Evolutionary conservation across 306 rosid species (phyloP).

Genomic region (Medicago lupulina): DNA sequence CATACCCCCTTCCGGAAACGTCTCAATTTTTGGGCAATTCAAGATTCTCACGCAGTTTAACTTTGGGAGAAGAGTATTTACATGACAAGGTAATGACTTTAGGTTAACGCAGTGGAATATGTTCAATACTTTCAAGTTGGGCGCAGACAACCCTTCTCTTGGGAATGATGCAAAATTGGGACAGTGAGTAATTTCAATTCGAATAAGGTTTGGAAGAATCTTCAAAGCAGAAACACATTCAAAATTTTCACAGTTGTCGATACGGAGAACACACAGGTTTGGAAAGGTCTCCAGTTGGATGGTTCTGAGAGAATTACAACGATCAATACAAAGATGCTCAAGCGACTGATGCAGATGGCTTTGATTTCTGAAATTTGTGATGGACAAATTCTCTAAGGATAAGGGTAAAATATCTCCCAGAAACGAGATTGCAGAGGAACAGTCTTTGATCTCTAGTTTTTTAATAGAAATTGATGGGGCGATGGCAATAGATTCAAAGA

Average conservation of each 20-base stretch:
- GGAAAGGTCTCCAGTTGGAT: neutral
- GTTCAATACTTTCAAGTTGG: rapidly evolving
- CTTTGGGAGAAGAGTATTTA: conserved; percentile 12
- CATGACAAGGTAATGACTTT: conserved; percentile 13
- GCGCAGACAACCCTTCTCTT: neutral
- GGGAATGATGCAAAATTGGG: neutral
- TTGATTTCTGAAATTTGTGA: too few relatives aligned
- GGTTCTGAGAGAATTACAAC: conserved; percentile 10
- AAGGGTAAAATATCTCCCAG: too few relatives aligned
- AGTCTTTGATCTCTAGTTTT: neutral
- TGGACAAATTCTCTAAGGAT: too few relatives aligned
- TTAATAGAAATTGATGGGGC: neutral
- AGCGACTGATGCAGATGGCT: neutral
- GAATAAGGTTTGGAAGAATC: neutral
- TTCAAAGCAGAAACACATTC: neutral
- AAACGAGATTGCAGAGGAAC: neutral
- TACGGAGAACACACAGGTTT: rapidly evolving
- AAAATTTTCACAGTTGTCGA: neutral
- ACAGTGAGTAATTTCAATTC: rapidly evolving
- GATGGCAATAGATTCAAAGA: neutral
- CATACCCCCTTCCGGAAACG: neutral
- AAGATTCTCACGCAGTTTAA: rapidly evolving
- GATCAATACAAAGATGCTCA: neutral
- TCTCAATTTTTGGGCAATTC: neutral
- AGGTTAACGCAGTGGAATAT: neutral